Base-by-base conservation (phyloP, 2,329 filamentous ascomycete genomes). In the Cordyceps cicadae region DNA sequence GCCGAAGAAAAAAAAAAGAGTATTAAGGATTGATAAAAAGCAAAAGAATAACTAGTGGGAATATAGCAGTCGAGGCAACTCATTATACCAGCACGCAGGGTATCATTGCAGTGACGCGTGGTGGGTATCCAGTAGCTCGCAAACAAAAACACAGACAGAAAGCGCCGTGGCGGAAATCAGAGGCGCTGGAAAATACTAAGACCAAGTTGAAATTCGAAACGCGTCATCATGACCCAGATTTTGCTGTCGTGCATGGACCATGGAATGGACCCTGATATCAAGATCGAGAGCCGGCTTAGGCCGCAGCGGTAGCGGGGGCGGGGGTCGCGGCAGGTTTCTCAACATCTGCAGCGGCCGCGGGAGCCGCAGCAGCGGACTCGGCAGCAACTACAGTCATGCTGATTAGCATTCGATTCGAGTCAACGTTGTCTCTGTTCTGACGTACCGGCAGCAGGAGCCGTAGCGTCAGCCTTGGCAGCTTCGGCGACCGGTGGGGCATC, bases 401-500 rank as follows among this genome's bases (percentile, higher is more conserved):
- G 29, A 32, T 54, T n/a, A 60, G 45, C 52, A 34, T 48, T 29
- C 21, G 9, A 12, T 12, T 21, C 5, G 21, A 19, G 37, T 9
- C 11, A 29, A 41, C 12, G 17, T 9, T 19, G 19, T 34, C 29
- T 12, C 11, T 21, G 15, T 45, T 12, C 3, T 29, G n/a, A 5
- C 59, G 37, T 61, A 61, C 59, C 64, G 62, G 51, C 37, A 6
- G 51, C 37, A 6, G 63, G 53, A 50, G 62, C 59, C 51, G 63
- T 62, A 21, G 62, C 63, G 2, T 62, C 60, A 21, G 63, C 61
- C 39, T 65, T 63, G 9, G 71, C 51, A 46, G 67, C 61, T 54
- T 69, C 70, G 19, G 64, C 48, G 14, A 63, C 63, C 15, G 66
- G 62, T 24, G 69, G 64, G 39, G 65, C 48, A 32, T 51, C 65